These are phyloP conservation scores for Medicago ruthenica DNA, from an alignment of 306 rosid genomes.

Conservation along the genomic window DNA sequence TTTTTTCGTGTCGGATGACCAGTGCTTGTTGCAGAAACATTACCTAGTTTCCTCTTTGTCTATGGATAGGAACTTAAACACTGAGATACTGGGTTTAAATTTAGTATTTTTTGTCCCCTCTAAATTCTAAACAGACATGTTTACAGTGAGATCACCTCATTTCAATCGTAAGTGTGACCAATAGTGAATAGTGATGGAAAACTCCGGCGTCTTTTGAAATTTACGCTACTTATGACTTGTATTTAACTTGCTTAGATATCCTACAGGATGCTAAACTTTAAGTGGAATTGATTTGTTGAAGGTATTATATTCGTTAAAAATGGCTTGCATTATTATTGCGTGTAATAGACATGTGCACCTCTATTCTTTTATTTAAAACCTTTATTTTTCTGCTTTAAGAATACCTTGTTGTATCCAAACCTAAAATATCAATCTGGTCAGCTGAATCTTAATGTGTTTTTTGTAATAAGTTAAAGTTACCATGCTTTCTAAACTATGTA, in stretches of 20 bases:
- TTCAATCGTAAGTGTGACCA: conserved; percentile 1
- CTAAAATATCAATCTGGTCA: neutral
- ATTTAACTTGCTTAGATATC: neutral
- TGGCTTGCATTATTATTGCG: neutral
- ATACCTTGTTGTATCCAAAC: neutral
- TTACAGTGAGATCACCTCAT: neutral
- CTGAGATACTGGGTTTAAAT: conserved; percentile 5
- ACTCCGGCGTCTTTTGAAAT: neutral
- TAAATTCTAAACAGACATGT: neutral
- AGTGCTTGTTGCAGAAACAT: conserved; percentile 8
- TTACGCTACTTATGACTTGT: neutral
- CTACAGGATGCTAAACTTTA: neutral
- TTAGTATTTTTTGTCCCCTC: conserved; percentile 1
- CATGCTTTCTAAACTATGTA: neutral
- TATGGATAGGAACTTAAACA: conserved; percentile 8
- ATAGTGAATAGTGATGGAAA: neutral
- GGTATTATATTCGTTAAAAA: neutral
- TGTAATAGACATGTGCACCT: neutral
- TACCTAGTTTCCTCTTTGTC: conserved; percentile 30
- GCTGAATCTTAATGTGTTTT: neutral
- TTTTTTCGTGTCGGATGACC: conserved; percentile 8
- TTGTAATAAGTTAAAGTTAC: neutral
- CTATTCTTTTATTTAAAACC: neutral
- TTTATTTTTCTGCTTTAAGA: neutral
- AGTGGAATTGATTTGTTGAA: neutral